Base-by-base conservation (phyloP, 192 early-diverging fungal species). In the Entomortierella chlamydospora region DNA sequence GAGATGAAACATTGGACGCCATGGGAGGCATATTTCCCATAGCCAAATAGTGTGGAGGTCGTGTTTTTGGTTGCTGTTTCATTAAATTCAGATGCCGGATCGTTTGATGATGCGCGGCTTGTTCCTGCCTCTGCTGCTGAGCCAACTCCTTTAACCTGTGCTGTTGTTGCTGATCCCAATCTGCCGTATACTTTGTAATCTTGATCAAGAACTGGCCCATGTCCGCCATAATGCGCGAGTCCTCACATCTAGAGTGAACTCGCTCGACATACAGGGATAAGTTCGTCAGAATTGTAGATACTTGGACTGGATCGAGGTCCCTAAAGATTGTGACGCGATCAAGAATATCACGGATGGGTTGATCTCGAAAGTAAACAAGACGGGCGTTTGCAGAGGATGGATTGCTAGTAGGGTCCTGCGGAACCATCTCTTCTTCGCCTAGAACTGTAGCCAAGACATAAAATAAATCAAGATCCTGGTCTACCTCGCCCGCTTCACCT, bases 341-440 rank as follows among this genome's bases (percentile, higher is more conserved):
- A 55, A 90, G 70, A 22, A 90, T 87, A 57, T 90, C 88, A 15
- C 83, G 78, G 26, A 90, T 72, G 37, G 88, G 88, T 30, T 90
- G 87, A 54, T 88, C 87, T 5, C 84, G 83, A 12, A 90, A 68
- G 72, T 84, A 85, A 8, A 81, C 68, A 17, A 79, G 63, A 50
- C 60, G 76, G 30, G 7, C 52, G 20, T 56, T 34, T 26, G 54
- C 50, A 31, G 30, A 5, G 4, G 22, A 20, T 10, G n/a, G 4
- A 17, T 54, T 26, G 29, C 10, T 47, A 3, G 66, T 64, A n/a
- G 73, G 73, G 60, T 87, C 84, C 4, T 61, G 61, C 10, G 83
- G 81, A 9, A 90, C 82, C 59, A 83, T 69, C 57, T 87, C 87
- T 55, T 79, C 69, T 23, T 85, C 76, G 9, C 82, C 81, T 53